Conservation (phyloP, 2,329 filamentous ascomycete genomes). For the Lecanicillium sp. region DNA sequence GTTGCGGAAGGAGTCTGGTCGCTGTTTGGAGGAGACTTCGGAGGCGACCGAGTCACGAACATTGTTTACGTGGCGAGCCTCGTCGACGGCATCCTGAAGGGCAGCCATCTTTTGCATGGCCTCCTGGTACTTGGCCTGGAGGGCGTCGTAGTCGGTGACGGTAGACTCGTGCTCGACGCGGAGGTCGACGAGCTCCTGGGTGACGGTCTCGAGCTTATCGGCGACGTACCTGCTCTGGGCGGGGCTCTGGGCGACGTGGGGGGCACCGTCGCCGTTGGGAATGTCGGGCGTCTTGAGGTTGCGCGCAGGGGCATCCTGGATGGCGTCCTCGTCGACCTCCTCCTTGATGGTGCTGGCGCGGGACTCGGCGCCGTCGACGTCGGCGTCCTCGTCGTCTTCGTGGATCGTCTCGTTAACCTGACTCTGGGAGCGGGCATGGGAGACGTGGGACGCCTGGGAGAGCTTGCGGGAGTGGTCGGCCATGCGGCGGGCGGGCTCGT, state of each 20-base stretch:
- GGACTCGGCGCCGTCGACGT: slow-evolving; percentile 26
- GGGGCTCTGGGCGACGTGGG: slow-evolving; percentile 58
- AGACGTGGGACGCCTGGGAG: too few relatives aligned
- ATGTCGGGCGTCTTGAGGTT: not conserved
- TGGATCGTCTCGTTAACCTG: slow-evolving; percentile 50
- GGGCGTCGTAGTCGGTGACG: slow-evolving; percentile 70
- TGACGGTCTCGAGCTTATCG: slow-evolving; percentile 87
- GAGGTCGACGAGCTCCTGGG: slow-evolving; percentile 84
- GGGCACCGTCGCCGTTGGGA: slow-evolving; percentile 34
- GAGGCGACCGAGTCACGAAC: slow-evolving; percentile 53
- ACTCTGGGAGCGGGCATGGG: slow-evolving; percentile 48
- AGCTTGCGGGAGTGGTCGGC: slow-evolving; percentile 49
- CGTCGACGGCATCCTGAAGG: slow-evolving; percentile 78
- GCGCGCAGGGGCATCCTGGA: slow-evolving; percentile 4
- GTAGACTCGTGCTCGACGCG: slow-evolving; percentile 86
- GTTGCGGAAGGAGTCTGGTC: slow-evolving; percentile 80
- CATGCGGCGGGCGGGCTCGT: slow-evolving; percentile 35
- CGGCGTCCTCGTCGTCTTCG: slow-evolving; percentile 44
- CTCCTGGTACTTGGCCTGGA: slow-evolving; percentile 87
- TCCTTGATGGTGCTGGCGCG: slow-evolving; percentile 31
- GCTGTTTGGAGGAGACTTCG: slow-evolving; percentile 41
- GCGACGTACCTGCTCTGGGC: slow-evolving; percentile 81
- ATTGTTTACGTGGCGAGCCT: slow-evolving; percentile 59
- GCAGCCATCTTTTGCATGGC: slow-evolving; percentile 75
- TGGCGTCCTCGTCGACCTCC: slow-evolving; percentile 22